Evolutionary conservation across 495 filamentous ascomycete species (phyloP), one percentile per base, ranked within the genome.

Genomic region (Stereocaulon alpinum): DNA sequence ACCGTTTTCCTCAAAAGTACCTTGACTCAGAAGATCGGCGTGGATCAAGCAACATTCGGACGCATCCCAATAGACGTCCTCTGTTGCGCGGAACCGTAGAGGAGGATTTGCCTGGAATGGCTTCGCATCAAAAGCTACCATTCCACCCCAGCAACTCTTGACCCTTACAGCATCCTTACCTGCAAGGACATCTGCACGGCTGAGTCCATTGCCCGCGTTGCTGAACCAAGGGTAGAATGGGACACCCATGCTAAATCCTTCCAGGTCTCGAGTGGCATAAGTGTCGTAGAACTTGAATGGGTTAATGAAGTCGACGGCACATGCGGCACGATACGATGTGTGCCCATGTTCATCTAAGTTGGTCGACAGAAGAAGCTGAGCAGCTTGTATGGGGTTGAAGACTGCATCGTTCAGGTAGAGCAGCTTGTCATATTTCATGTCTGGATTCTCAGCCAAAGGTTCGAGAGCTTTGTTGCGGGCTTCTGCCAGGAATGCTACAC

Each of bases 201-300:
- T 88, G 6, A 66, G 61, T 0, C 72, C 80, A 37, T 74, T 63
- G 0, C 86, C 86, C 3, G 79, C 73, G 32, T 68, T 72, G 0
- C 81, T 74, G 65, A 91, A 91, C 80, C 84, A 88, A 0, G 88
- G 88, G 66, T 76, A 93, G 65, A 89, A 82, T 0, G 86, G 84
- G 1, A 90, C 70, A 0, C 85, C 87, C 63, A 85, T 76, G 54
- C 76, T 77, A 64, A 83, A 86, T 1, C 88, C 88, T 59, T 91
- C 83, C 6, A 78, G 68, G 64, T 93, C 88, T 4, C 88, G 77
- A 20, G 85, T 85, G 12, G 88, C 88, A 73, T 85, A 91, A 3
- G 86, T 85, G 70, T 93, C 88, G 66, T 93, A 93, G 69, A 86
- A 88, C 63, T 88, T 87, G 70, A 89, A 82, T 0, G 85, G 80